Evolutionary conservation across 257 asterid genomes (phyloP), one percentile per base, ranked within the genome.

Genomic region (Jaltomata sinuosa): DNA sequence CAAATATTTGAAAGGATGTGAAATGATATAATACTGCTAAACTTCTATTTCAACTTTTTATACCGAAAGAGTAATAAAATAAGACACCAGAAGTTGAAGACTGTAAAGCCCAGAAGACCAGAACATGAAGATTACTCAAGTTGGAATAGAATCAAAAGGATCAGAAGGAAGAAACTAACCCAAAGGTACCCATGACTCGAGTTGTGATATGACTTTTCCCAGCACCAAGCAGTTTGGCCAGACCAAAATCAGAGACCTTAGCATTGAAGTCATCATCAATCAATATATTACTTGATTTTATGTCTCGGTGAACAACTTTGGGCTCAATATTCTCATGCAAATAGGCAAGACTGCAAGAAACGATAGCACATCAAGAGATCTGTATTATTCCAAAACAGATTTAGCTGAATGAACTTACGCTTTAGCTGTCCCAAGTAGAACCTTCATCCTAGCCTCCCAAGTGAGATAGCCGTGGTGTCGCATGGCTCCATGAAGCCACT

Each of bases 401-500:
- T 47, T 27, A 85, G 80, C 32, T 71, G 57, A 89, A 71, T 81
- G 57, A 82, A 88, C 98, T 91, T 89, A 96, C 99, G 98, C 99
- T 87, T 94, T 96, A 68, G 99, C 98, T n/a, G 99, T 96, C 85
- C 98, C 99, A 38, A 96, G 97, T 16, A 96, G 94, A 89, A 96
- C 93, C 88, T 96, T 96, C 82, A 83, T 92, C 86, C 99, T 89
- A 53, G 98, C 99, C 87, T 93, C 97, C 99, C 99, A 96, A 16
- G 99, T 96, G 49, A 96, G 97, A 86, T 85, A 91, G 65, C 97
- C 97, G 82, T 96, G 98, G 45, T 94, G 98, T 50, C 93, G 88
- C 98, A 96, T 94, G 15, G 98, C 98, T 67, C 99, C 99, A 84
- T 96, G 99, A 82, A 96, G 96, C 99, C 98, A 96, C 83, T 96